Evolutionary conservation across 495 filamentous ascomycete genomes (phyloP), one percentile per base, ranked within the genome.

Genomic region (Penicillium coffeae): DNA sequence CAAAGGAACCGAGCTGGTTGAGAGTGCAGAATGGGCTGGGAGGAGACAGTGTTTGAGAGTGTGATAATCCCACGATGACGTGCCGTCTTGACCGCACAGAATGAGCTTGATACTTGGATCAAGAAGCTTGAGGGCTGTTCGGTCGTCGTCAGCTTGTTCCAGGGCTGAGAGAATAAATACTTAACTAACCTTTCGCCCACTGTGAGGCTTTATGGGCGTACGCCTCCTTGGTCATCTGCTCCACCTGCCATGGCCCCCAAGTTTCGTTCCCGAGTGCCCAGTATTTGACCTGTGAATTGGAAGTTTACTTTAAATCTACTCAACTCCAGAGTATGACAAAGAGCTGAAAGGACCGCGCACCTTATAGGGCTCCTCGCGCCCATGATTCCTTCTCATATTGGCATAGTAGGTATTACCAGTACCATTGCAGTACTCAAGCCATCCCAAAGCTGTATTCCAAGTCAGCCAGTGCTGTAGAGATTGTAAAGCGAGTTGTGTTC

Each of bases 401-500:
- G 87, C 87, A 65, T 87, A 90, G 70, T 89, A 77, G 10, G 87
- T 91, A 62, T 91, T 74, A 25, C 75, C 71, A 7, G 73, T 78
- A 30, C 81, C 80, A 58, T 89, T 90, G 70, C 87, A 90, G 65
- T 91, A 91, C 55, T 91, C 87, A 25, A 90, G 70, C 87, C 87
- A 91, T 8, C 71, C 86, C 41, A 91, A 69, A 5, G 82, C 82
- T 76, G 41, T 40, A 18, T 45, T n/a, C n/a, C n/a, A n/a, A n/a
- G n/a, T n/a, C n/a, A n/a, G n/a, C n/a, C n/a, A n/a, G n/a, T n/a
- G n/a, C n/a, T n/a, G n/a, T n/a, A n/a, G n/a, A n/a, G n/a, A n/a
- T n/a, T n/a, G n/a, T n/a, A n/a, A n/a, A n/a, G n/a, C n/a, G n/a
- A n/a, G n/a, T n/a, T n/a, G n/a, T n/a, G n/a, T n/a, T n/a, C 65